Percentiles rank a stretch among this genome's conserved stretches.
phyloP scores from a whole-genome alignment of 169 alveolate genomes.

The Condylostoma magnum region DNA sequence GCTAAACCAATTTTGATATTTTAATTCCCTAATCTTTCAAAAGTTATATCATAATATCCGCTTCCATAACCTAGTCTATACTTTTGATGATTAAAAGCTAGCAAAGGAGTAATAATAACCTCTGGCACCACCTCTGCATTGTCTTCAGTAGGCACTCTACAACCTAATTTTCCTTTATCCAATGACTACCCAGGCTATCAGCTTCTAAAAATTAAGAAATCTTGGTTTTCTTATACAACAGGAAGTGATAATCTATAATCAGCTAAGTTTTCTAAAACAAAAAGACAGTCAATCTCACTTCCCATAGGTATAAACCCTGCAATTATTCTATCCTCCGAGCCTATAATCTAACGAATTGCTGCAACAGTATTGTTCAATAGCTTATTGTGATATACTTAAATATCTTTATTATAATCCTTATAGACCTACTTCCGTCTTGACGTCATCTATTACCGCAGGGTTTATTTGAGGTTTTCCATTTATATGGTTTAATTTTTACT shows the following conservation, averaged over 20 bases:
- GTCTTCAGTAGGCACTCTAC: background rate
- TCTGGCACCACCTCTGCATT: background rate
- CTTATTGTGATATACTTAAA: no score
- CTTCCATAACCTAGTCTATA: background rate
- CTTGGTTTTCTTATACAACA: background rate
- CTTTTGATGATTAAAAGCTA: background rate
- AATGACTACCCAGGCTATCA: no score
- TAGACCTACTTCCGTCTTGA: no score
- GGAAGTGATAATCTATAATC: slow-evolving; percentile 7
- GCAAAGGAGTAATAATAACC: background rate
- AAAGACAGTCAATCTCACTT: slow-evolving; percentile 12
- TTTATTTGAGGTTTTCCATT: no score
- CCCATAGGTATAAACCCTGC: slow-evolving; percentile 20
- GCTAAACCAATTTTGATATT: background rate
- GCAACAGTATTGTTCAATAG: no score
- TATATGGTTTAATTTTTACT: no score
- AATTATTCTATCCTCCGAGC: slow-evolving; percentile 3
- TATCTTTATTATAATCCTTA: no score
- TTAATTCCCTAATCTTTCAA: background rate
- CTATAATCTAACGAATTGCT: no score
- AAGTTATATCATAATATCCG: background rate
- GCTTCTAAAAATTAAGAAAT: slow-evolving; percentile 5
- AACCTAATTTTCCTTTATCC: background rate
- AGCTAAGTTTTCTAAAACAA: background rate
- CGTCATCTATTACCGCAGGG: no score